Percentiles rank a stretch among this genome's conserved stretches.
Conservation (phyloP, 306 rosid species). For the Coriaria nepalensis region DNA sequence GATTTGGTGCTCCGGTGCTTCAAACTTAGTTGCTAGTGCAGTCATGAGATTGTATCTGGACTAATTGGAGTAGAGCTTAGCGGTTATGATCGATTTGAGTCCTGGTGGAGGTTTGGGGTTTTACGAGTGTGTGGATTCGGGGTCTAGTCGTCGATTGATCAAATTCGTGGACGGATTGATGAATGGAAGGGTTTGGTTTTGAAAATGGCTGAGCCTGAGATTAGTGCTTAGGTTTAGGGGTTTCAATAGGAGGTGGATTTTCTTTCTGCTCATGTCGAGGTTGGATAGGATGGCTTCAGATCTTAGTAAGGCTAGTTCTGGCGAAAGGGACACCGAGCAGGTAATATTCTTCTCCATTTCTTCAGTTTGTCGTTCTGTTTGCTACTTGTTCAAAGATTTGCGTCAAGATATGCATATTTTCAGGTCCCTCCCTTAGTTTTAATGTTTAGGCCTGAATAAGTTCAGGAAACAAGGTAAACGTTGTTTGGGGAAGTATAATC, state of each 20-base stretch:
- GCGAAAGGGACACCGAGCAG: constrained; percentile 94
- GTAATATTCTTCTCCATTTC: constrained; percentile 24
- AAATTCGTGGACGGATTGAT: constrained; percentile 23
- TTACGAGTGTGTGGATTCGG: constrained; percentile 20
- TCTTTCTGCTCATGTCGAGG: constrained; percentile 34
- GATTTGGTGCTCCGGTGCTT: constrained; percentile 20
- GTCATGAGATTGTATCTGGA: constrained; percentile 22
- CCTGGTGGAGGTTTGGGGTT: constrained; percentile 29
- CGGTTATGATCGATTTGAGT: constrained; percentile 38
- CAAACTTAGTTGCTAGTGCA: constrained; percentile 11
- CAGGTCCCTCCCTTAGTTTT: too few relatives aligned
- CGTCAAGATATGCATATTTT: not conserved
- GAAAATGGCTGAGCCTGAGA: constrained; percentile 41
- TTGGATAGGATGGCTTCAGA: constrained; percentile 78
- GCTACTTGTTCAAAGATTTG: constrained; percentile 6
- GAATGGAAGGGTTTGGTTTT: constrained; percentile 58
- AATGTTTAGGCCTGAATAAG: too few relatives aligned
- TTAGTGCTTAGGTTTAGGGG: constrained; percentile 39
- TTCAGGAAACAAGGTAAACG: too few relatives aligned
- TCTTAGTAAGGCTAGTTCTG: constrained; percentile 77
- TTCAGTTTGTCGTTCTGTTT: constrained; percentile 6
- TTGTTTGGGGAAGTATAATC: too few relatives aligned
- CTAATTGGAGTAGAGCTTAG: constrained; percentile 14
- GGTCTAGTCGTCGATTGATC: constrained; percentile 28
- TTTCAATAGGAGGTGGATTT: constrained; percentile 11